Conservation (phyloP, 108 stramenopile genomes). For the Conticribra weissflogii region DNA sequence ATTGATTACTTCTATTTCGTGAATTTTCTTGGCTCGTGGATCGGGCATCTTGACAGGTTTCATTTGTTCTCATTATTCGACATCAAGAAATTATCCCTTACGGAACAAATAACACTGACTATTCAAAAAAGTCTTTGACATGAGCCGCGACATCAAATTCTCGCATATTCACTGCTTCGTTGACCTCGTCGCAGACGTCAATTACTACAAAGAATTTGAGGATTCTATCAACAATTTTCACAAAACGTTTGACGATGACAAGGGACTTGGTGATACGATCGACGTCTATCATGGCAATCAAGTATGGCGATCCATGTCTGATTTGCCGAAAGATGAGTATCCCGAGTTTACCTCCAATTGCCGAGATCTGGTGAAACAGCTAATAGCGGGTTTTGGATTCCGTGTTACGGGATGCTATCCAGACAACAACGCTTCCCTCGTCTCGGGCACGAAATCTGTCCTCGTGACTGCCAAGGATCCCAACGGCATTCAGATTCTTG, state of each 20-base stretch:
- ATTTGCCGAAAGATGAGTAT: not conserved
- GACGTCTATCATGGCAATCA: slow-evolving; percentile 14
- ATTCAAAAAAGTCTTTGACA: too few relatives aligned
- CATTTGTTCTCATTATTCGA: too few relatives aligned
- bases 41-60: too few relatives aligned
- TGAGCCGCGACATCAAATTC: slow-evolving; percentile 59
- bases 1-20: too few relatives aligned
- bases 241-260: slow-evolving; percentile 10
- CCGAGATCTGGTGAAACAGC: slow-evolving; percentile 79
- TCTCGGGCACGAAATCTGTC: slow-evolving; percentile 53
- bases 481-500: slow-evolving; percentile 76
- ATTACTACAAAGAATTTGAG: slow-evolving; percentile 70
- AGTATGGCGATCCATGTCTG: slow-evolving; percentile 29
- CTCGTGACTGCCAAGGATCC: slow-evolving; percentile 81
- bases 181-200: slow-evolving; percentile 56
- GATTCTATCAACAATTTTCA: slow-evolving; percentile 53
- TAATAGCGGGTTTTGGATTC: slow-evolving; percentile 83
- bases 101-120: too few relatives aligned
- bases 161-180: slow-evolving; percentile 83
- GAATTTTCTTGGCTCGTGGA: too few relatives aligned
- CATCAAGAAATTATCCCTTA: too few relatives aligned
- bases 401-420: slow-evolving; percentile 74
- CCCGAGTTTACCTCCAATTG: slow-evolving; percentile 55
- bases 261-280: not conserved
- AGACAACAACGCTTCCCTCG: not conserved